phyloP scores from a whole-genome alignment of 2,329 filamentous ascomycete genomes.

The Aureobasidium sp. region DNA sequence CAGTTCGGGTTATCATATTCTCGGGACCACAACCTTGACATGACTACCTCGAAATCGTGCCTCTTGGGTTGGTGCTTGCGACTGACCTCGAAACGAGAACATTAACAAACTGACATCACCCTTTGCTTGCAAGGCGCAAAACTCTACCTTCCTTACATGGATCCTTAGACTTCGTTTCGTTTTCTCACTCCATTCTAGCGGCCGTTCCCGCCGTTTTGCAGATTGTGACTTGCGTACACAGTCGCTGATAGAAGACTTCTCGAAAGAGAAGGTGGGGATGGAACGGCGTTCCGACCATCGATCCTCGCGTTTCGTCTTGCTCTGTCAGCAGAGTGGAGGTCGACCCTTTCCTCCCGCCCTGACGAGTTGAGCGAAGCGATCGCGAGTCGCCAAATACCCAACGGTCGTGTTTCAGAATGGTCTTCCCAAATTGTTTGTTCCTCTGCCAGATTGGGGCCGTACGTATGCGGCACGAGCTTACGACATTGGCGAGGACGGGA shows the following conservation, averaged over 20 bases:
- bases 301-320: neutral
- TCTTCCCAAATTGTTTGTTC: neutral
- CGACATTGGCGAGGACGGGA: slow-evolving; percentile 5
- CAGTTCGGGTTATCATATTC: too few species aligned
- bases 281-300: neutral
- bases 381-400: neutral
- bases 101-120: neutral
- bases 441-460: neutral
- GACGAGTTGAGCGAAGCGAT: neutral
- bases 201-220: neutral
- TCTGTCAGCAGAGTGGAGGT: slow-evolving; percentile 6
- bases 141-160: neutral
- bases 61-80: neutral
- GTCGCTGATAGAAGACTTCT: slow-evolving; percentile 10
- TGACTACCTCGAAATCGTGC: too few species aligned
- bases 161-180: neutral
- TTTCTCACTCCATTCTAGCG: slow-evolving; percentile 6
- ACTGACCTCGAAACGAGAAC: neutral
- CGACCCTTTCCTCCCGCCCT: neutral
- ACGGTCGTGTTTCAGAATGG: slow-evolving; percentile 9
- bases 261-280: slow-evolving; percentile 8
- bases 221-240: neutral
- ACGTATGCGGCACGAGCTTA: slow-evolving; percentile 1
- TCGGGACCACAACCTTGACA: too few species aligned
- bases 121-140: neutral